Evolutionary conservation across 1,284 basidiomycete genomes (phyloP).

Genomic region (Apiotrichum siamense): DNA sequence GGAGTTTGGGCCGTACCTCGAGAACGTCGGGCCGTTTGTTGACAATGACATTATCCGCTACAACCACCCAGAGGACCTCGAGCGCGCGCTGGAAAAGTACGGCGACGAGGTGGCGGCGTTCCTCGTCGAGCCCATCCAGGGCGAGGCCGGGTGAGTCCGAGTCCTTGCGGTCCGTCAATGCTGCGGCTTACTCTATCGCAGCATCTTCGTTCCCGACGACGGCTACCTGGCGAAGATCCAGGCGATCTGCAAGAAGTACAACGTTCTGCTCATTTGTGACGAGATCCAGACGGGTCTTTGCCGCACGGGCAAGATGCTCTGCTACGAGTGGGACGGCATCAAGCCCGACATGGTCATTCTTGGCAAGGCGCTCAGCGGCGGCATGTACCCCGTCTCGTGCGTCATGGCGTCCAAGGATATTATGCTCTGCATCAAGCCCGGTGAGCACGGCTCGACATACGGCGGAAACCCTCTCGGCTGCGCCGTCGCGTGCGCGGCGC

Average conservation of each 20-base stretch:
- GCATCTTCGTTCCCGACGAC: conserved; percentile 84
- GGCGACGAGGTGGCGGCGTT: conserved; percentile 86
- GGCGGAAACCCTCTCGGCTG: conserved; percentile 93
- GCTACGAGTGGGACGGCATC: conserved; percentile 79
- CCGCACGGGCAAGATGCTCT: conserved; percentile 55
- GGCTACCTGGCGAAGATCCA: conserved; percentile 77
- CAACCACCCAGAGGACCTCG: conserved; percentile 74
- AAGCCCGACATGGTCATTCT: conserved; percentile 89
- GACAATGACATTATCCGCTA: conserved; percentile 63
- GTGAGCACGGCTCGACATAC: conserved; percentile 95
- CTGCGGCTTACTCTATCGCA: conserved; percentile 30
- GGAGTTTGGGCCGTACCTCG: conserved; percentile 87
- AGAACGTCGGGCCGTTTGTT: conserved; percentile 68
- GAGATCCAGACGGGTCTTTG: conserved; percentile 81
- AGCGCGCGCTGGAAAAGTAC: conserved; percentile 71
- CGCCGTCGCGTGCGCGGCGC: conserved; percentile 85
- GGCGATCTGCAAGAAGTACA: conserved; percentile 84
- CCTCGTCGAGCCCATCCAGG: conserved; percentile 95
- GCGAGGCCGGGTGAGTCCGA: conserved; percentile 79
- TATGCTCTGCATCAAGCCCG: conserved; percentile 94
- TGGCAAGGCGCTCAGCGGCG: conserved; percentile 93
- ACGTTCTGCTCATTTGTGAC: conserved; percentile 92
- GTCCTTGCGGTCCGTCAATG: background rate
- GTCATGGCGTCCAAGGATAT: conserved; percentile 83
- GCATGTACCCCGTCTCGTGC: conserved; percentile 92